Conservation (phyloP, 768 basidiomycete species). For the Coprinellus aureogranulatus region DNA sequence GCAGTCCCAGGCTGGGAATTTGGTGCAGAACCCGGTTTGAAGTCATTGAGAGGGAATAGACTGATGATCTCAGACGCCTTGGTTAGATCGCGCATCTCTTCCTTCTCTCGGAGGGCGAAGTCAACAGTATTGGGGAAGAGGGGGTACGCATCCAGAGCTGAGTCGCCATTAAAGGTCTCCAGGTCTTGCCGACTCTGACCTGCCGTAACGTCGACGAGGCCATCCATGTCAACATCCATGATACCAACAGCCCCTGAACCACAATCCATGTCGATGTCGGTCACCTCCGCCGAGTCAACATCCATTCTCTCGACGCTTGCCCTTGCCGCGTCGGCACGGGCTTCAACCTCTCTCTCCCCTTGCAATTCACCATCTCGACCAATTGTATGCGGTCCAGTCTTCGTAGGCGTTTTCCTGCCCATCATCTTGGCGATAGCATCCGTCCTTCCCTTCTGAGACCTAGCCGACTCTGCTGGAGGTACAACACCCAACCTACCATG, state of each 20-base stretch:
- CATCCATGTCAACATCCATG: slow-evolving; percentile 24
- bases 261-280: neutral
- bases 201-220: slow-evolving; percentile 3
- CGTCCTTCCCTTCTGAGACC: neutral
- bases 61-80: slow-evolving; percentile 76
- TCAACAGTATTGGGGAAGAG: slow-evolving; percentile 61
- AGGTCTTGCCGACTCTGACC: slow-evolving; percentile 1
- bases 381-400: slow-evolving; percentile 37
- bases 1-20: neutral
- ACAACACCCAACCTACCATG: slow-evolving; percentile 8
- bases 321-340: slow-evolving; percentile 16
- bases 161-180: slow-evolving; percentile 11
- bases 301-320: slow-evolving; percentile 6
- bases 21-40: neutral
- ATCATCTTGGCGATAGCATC: no score
- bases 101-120: slow-evolving; percentile 80
- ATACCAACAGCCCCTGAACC: slow-evolving; percentile 14
- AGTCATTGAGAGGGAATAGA: slow-evolving; percentile 28
- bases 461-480: neutral
- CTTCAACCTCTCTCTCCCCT: slow-evolving; percentile 23
- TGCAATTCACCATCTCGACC: slow-evolving; percentile 39
- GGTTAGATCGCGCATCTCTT: slow-evolving; percentile 88
- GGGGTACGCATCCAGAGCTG: slow-evolving; percentile 3
- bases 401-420: neutral
- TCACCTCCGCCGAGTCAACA: neutral